Percentiles rank a stretch among this genome's conserved stretches.
phyloP scores from a whole-genome alignment of 345 rosid species.

The Fremontodendron californicum region DNA sequence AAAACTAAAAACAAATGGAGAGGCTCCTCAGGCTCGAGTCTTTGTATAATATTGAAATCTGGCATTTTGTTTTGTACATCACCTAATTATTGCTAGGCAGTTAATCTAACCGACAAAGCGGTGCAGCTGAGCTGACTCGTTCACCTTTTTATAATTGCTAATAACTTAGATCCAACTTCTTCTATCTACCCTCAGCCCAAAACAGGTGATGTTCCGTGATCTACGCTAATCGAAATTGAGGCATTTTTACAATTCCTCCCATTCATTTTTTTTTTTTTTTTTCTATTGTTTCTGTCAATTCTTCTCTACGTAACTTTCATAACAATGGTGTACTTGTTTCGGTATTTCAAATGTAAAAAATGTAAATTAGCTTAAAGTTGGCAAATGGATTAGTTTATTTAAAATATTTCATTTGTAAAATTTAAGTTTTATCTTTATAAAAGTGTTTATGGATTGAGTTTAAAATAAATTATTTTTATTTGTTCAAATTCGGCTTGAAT shows the following conservation, averaged over 20 bases:
- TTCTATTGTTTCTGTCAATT: no score
- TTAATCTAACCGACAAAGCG: conserved; percentile 24
- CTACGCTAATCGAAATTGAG: neutral
- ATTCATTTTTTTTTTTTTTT: neutral
- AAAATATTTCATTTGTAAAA: no score
- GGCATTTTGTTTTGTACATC: conserved; percentile 1
- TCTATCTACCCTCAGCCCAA: neutral
- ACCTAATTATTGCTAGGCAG: conserved; percentile 2
- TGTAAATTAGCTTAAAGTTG: no score
- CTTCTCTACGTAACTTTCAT: no score
- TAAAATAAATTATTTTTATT: no score
- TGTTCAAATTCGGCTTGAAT: no score
- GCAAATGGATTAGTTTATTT: no score
- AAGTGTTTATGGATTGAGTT: no score
- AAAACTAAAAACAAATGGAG: neutral
- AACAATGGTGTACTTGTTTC: no score
- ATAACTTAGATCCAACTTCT: neutral
- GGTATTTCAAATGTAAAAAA: no score
- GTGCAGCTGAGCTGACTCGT: neutral
- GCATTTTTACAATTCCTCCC: neutral
- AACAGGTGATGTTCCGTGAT: neutral
- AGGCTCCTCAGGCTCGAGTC: neutral
- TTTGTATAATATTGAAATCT: neutral
- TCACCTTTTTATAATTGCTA: neutral
- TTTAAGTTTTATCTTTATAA: no score